These are phyloP conservation scores for Solanum chacoense DNA, from an alignment of 305 asterid species.

Conservation along the genomic window DNA sequence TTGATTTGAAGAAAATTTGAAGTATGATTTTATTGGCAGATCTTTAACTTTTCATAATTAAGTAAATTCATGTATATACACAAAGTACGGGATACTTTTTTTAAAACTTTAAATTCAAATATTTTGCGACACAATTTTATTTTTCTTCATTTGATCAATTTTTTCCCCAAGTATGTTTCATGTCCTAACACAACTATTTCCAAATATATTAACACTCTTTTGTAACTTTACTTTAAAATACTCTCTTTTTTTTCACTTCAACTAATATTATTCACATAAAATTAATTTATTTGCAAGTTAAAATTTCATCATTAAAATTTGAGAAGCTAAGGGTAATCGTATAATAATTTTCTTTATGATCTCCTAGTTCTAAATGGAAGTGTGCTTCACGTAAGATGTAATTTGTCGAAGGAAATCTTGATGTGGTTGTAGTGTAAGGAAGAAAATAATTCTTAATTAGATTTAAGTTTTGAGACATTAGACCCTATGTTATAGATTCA, in stretches of 20 bases:
- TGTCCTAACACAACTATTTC: too few species aligned
- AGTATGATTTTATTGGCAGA: not conserved
- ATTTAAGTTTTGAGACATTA: not conserved
- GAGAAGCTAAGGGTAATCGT: not conserved
- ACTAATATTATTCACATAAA: not conserved
- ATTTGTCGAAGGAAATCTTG: not conserved
- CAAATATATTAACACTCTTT: too few species aligned
- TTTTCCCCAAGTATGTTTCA: not conserved
- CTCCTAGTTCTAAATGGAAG: not conserved
- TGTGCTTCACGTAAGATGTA: not conserved
- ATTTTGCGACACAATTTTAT: not conserved
- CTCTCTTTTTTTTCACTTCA: not conserved
- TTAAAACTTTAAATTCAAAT: not conserved
- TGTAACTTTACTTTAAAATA: too few species aligned
- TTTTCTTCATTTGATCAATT: not conserved
- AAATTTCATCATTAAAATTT: not conserved
- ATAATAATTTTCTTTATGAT: not conserved
- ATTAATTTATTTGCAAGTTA: not conserved
- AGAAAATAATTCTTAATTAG: not conserved
- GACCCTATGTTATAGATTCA: not conserved
- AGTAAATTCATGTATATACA: too few species aligned
- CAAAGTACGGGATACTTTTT: fast-evolving
- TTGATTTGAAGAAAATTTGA: not conserved
- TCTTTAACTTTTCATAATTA: fast-evolving
- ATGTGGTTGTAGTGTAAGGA: not conserved